These are phyloP conservation scores for Didymella lethalis DNA, from an alignment of 2,329 filamentous ascomycete genomes.

Conservation along the genomic window DNA sequence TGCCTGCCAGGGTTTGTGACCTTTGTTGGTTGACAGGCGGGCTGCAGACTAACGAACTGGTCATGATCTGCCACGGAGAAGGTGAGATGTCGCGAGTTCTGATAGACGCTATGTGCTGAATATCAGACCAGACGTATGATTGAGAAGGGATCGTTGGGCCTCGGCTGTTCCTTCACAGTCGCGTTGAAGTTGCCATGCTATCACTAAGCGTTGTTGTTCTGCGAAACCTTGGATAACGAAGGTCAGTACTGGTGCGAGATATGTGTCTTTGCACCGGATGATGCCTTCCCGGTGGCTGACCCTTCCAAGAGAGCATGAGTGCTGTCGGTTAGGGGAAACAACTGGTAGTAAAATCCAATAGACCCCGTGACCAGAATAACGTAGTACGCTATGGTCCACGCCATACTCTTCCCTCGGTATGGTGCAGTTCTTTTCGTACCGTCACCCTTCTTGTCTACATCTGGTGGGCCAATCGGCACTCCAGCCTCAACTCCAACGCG, in stretches of 20 bases:
- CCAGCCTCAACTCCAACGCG: constrained; percentile 65
- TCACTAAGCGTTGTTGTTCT: neutral
- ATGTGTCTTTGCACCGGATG: neutral
- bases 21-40: neutral
- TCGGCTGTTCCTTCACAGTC: neutral
- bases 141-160: neutral
- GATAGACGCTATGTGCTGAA: no score
- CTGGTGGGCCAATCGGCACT: constrained; percentile 50
- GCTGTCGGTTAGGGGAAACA: constrained; percentile 78
- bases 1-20: neutral
- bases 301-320: constrained; percentile 56
- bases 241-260: neutral
- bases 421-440: constrained; percentile 49
- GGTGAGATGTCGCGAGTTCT: neutral
- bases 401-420: constrained; percentile 47
- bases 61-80: neutral
- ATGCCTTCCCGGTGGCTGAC: neutral
- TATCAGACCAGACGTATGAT: no score
- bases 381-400: constrained; percentile 84
- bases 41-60: neutral
- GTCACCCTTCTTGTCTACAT: constrained; percentile 39
- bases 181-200: neutral
- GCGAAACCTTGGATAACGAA: neutral
- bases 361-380: constrained; percentile 75
- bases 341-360: constrained; percentile 70